Percentiles rank a stretch among this genome's conserved stretches.
Evolutionary conservation across 2,329 filamentous ascomycete species (phyloP).

Genomic region (Rosellinia necatrix): DNA sequence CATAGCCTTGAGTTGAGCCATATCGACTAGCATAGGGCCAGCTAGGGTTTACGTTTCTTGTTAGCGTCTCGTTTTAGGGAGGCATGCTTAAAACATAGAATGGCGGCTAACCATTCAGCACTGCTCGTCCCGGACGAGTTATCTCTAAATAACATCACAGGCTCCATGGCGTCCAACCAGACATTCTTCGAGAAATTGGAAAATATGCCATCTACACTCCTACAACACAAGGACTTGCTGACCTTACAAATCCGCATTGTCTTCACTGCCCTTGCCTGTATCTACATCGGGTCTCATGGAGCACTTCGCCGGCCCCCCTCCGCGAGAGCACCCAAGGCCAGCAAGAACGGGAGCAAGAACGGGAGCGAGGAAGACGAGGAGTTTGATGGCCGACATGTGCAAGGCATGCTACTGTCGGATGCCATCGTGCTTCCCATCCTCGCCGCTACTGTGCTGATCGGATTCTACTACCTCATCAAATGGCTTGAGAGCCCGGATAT

Average conservation of each 20-base stretch:
- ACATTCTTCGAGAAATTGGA: slow-evolving; percentile 39
- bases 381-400: slow-evolving; percentile 58
- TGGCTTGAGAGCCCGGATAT: slow-evolving; percentile 81
- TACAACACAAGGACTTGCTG: slow-evolving; percentile 47
- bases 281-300: slow-evolving; percentile 84
- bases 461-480: slow-evolving; percentile 86
- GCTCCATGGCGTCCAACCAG: slow-evolving; percentile 25
- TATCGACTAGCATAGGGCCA: too few relatives aligned
- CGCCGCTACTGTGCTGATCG: slow-evolving; percentile 72
- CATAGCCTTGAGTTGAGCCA: too few relatives aligned
- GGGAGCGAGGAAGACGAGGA: slow-evolving; percentile 55
- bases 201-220: slow-evolving; percentile 37
- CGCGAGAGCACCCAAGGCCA: slow-evolving; percentile 63
- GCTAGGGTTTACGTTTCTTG: neutral
- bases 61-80: neutral
- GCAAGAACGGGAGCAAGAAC: slow-evolving; percentile 51
- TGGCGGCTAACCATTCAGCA: slow-evolving; percentile 36
- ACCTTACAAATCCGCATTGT: slow-evolving; percentile 54
- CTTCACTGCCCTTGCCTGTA: slow-evolving; percentile 76
- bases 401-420: slow-evolving; percentile 74
- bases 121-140: slow-evolving; percentile 30
- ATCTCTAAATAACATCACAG: slow-evolving; percentile 31
- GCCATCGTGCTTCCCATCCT: slow-evolving; percentile 83
- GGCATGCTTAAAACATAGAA: slow-evolving; percentile 19
- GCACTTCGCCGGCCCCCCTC: slow-evolving; percentile 83